A percentile compares a stretch with the other conserved stretches of the same genome.
These are phyloP conservation scores for Aspergillus sp. DNA, from an alignment of 2,329 filamentous ascomycete genomes.

Conservation along the genomic window DNA sequence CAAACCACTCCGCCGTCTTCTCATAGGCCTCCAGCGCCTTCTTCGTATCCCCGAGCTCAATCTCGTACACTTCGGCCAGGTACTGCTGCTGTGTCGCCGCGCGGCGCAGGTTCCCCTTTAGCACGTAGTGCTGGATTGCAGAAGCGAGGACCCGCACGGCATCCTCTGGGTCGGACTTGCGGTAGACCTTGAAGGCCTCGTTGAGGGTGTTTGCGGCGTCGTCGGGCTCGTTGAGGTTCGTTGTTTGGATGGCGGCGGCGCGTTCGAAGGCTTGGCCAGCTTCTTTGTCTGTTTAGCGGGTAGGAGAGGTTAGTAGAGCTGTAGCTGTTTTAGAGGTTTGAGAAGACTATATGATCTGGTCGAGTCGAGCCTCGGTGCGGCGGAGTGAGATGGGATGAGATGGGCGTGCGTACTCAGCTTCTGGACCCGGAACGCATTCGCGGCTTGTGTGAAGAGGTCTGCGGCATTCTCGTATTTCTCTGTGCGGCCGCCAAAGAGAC, in stretches of 20 bases:
- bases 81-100: constrained; percentile 91
- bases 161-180: constrained; percentile 80
- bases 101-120: constrained; percentile 86
- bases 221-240: constrained; percentile 85
- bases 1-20: constrained; percentile 85
- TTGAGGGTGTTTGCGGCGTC: constrained; percentile 86
- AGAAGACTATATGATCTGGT: too few species aligned
- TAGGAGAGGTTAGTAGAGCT: not conserved
- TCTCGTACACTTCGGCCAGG: constrained; percentile 83
- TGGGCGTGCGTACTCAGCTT: constrained; percentile 67
- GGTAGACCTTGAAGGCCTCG: constrained; percentile 95
- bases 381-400: not conserved
- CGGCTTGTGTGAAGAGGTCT: constrained; percentile 85
- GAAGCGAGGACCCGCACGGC: constrained; percentile 79
- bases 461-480: constrained; percentile 91
- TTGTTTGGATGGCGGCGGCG: constrained; percentile 78
- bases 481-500: constrained; percentile 81
- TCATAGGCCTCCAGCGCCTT: constrained; percentile 83
- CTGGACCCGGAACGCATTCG: constrained; percentile 88
- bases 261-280: constrained; percentile 85
- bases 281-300: constrained; percentile 68
- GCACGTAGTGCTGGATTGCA: constrained; percentile 83
- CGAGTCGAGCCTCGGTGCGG: not conserved
- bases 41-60: constrained; percentile 76
- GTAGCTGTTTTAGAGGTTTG: not conserved